Conservation (phyloP, 805 yeast genomes). For the Ogataea trehaloabstinens region DNA sequence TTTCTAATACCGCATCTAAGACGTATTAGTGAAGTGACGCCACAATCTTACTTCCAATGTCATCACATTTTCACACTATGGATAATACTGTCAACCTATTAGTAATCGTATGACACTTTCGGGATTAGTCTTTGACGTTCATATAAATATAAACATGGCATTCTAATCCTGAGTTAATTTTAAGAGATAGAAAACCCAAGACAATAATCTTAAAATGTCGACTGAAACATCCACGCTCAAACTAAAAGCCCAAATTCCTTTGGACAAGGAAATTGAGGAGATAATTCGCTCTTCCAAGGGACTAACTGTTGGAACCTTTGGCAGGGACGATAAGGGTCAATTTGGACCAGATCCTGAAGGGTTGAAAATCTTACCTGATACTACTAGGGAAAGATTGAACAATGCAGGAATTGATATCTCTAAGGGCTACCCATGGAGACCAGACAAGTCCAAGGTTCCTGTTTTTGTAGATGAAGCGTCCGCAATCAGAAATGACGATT, state of each 20-base stretch:
- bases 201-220: slow-evolving; percentile 5
- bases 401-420: slow-evolving; percentile 34
- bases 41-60: no score
- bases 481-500: slow-evolving; percentile 32
- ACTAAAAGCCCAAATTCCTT: slow-evolving; percentile 8
- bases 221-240: slow-evolving; percentile 13
- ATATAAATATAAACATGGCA: no score
- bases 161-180: no score
- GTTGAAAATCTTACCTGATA: slow-evolving; percentile 25
- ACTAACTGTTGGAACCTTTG: slow-evolving; percentile 3
- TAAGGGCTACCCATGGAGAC: slow-evolving; percentile 37
- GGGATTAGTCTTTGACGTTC: no score
- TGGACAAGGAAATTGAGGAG: slow-evolving; percentile 15
- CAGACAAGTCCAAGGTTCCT: slow-evolving; percentile 30
- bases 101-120: no score
- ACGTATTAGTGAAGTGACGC: no score
- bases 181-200: no score
- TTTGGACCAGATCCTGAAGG: slow-evolving; percentile 15
- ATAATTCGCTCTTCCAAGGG: slow-evolving; percentile 12
- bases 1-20: no score
- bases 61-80: no score
- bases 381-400: slow-evolving; percentile 29
- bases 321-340: slow-evolving; percentile 1
- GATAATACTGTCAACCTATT: no score
- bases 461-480: slow-evolving; percentile 38